Evolutionary conservation across 2,329 filamentous ascomycete species (phyloP).

Genomic region (Ophiostoma sp.): DNA sequence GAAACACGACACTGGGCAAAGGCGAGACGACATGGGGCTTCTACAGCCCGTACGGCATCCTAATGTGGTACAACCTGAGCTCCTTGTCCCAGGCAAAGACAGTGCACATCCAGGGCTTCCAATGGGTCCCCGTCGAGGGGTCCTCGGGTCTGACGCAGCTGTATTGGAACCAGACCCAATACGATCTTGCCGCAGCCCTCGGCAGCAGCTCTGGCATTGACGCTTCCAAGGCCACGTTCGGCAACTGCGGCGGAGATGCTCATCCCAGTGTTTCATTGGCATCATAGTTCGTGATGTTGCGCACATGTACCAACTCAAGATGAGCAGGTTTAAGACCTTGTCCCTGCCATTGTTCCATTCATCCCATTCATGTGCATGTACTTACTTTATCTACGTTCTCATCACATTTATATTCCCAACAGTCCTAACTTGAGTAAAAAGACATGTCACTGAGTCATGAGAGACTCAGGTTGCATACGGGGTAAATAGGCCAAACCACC

Average conservation of each 20-base stretch:
- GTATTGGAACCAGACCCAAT: conserved; percentile 27
- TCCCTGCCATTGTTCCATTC: no score
- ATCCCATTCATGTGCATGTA: no score
- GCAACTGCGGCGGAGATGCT: conserved; percentile 12
- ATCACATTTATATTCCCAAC: no score
- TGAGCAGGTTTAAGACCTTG: no score
- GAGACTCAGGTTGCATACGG: no score
- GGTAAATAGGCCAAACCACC: no score
- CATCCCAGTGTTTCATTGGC: not conserved
- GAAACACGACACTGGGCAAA: conserved; percentile 20
- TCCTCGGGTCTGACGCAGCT: conserved; percentile 21
- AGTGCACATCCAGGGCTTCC: conserved; percentile 22
- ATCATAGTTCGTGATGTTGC: not conserved
- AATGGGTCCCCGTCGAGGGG: conserved; percentile 22
- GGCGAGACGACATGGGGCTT: conserved; percentile 26
- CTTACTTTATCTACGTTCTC: no score
- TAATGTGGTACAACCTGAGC: conserved; percentile 16
- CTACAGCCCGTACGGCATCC: conserved; percentile 21
- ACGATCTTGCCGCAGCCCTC: conserved; percentile 19
- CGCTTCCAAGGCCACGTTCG: conserved; percentile 12
- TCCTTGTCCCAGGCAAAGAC: not conserved
- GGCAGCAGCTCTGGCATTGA: not conserved
- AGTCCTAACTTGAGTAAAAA: no score
- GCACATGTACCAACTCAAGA: not conserved
- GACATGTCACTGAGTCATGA: no score